Evolutionary conservation across 768 basidiomycete species (phyloP), one percentile per base, ranked within the genome.

Genomic region (Cubamyces lactineus): DNA sequence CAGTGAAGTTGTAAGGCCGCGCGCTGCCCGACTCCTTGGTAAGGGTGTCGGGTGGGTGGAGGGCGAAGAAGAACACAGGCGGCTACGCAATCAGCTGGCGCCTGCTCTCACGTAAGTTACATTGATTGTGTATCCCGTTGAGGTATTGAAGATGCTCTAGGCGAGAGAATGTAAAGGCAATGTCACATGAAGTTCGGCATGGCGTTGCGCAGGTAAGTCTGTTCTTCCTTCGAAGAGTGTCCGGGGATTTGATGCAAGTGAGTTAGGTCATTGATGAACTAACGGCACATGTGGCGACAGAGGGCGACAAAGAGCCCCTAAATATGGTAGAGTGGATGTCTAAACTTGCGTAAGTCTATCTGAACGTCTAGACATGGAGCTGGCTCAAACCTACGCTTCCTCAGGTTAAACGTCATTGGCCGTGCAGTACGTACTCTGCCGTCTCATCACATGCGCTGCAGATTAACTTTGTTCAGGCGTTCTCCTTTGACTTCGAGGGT

Each of bases 11-110:
- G 73, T 76, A 59, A 69, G 73, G 1, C 75, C 77, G 0, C 69
- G 72, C 5, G 70, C 77, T 45, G 69, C 65, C 21, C 74, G 73
- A n/a, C 47, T 78, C 4, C 51, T 78, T 1, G 77, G 77, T 6
- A 67, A 65, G 21, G 74, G 75, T 8, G 53, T 78, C 19, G 73
- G 74, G 9, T 79, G 77, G 76, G 75, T 75, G 3, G 75, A 78
- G 65, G 76, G 75, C 16, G 63, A 63, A 24, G 71, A 71, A 15
- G 76, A 78, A 39, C 78, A 78, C 67, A 73, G 67, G 55, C 57
- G 62, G 24, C 67, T 71, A 64, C 65, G 63, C 17, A 50, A 55
- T 21, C 63, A 67, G 39, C 64, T 68, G 49, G 64, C 55, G n/a
- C 61, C 58, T 9, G 61, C 61, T 3, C 66, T 72, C 43, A 65